These are phyloP conservation scores for Guyanaporus albipodus DNA, from an alignment of 768 basidiomycete genomes.

Conservation along the genomic window DNA sequence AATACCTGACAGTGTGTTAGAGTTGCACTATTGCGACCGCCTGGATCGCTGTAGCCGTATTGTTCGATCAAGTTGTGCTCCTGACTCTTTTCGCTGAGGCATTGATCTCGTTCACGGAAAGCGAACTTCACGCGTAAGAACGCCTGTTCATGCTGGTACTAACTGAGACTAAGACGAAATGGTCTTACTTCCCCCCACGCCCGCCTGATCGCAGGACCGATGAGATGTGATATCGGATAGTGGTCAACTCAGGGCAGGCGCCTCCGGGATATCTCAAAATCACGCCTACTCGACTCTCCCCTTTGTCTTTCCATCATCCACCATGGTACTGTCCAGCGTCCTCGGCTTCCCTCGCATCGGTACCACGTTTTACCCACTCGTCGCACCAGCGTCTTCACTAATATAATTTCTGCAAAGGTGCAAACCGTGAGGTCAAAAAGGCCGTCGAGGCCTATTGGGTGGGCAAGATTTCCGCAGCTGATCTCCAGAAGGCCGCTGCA, in stretches of 20 bases:
- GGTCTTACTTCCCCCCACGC: no score
- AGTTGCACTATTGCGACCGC: no score
- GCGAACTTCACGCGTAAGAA: no score
- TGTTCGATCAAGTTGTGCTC: no score
- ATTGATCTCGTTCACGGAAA: no score
- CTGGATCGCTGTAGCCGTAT: no score
- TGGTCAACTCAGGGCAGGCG: constrained; percentile 34
- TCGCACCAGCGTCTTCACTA: neutral
- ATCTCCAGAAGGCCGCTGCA: constrained; percentile 83
- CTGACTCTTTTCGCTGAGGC: no score
- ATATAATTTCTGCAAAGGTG: constrained; percentile 48
- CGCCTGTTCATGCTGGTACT: no score
- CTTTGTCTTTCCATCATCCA: constrained; percentile 12
- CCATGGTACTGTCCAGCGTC: constrained; percentile 79
- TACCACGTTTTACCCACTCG: constrained; percentile 5
- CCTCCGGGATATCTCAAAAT: constrained; percentile 27
- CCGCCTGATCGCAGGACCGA: no score
- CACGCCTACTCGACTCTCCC: constrained; percentile 7
- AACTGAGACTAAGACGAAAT: no score
- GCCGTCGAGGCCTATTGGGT: constrained; percentile 99
- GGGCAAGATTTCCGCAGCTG: constrained; percentile 82
- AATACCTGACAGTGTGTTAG: no score
- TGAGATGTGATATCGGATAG: constrained; percentile 23
- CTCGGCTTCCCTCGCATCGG: constrained; percentile 92
- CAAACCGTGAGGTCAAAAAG: constrained; percentile 95